Base-by-base conservation (phyloP, 2,329 filamentous ascomycete species). In the Metarhizium rileyi region DNA sequence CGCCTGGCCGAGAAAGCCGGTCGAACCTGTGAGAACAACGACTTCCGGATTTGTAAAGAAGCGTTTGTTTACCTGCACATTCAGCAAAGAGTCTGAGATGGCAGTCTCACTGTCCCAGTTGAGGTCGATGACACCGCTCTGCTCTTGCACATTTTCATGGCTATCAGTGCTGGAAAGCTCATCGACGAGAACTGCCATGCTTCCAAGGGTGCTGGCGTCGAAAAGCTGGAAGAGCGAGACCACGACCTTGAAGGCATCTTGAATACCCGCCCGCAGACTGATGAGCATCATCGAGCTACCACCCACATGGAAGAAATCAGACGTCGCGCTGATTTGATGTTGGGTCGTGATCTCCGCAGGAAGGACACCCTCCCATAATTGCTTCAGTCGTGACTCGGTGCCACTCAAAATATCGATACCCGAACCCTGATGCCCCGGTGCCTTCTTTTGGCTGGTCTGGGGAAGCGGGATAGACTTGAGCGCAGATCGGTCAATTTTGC, bases 1-100 rank as follows among this genome's bases (percentile, higher is more conserved):
- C 10, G 66, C 50, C 3, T 54, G 47, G 5, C 69, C 74, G 0
- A 78, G 57, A 51, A 71, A 73, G 0, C 67, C 68, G 0, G 66
- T 67, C 1, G 65, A 58, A 3, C 70, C 70, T 0, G 69, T 72
- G 2, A 66, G 52, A 3, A 44, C 35, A 20, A 38, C 35, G 35
- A 38, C 35, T 20, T 20, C n/a, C 4, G 35, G 35, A 9, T 18
- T 18, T 3, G n/a, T 20, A 3, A 20, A 42, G 16, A 14, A 41
- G 20, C 8, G 45, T 35, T 14, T 51, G 46, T 18, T 48, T 44
- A 7, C 40, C 30, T 40, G 36, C 46, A 48, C 48, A 43, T 25
- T 46, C 44, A 7, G 55, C 35, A 38, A 20, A 10, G 16, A 5
- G 12, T 14, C 12, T 36, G 33, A 36, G 33, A 36, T n/a, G 33